Evolutionary conservation across 148 eudicot genomes (phyloP).

Genomic region (Polygonum aviculare): DNA sequence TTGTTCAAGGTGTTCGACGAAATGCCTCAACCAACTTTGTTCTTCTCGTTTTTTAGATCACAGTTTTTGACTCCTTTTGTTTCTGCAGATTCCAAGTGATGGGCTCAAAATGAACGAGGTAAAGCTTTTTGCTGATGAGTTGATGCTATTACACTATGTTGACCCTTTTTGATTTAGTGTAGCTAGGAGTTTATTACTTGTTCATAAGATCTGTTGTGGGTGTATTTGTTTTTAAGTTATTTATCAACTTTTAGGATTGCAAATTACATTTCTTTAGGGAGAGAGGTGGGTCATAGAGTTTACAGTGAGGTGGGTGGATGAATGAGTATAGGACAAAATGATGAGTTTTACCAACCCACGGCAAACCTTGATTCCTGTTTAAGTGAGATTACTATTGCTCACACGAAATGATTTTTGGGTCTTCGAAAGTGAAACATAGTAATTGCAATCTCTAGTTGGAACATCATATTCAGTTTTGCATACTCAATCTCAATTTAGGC

Average conservation of each 20-base stretch:
- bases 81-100: conserved; percentile 53
- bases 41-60: not conserved
- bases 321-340: not conserved
- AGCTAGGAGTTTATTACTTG: not conserved
- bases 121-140: conserved; percentile 3
- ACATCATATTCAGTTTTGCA: not conserved
- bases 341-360: not conserved
- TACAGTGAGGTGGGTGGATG: not conserved
- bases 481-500: not conserved
- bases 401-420: not conserved
- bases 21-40: not conserved
- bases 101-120: conserved; percentile 82
- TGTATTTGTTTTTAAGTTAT: not conserved
- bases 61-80: not conserved
- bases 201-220: not conserved
- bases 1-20: conserved; percentile 57
- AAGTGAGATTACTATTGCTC: not conserved
- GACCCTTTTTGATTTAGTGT: not conserved
- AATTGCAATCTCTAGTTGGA: not conserved
- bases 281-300: not conserved
- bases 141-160: not conserved
- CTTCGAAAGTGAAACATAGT: not conserved
- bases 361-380: not conserved
- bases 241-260: not conserved
- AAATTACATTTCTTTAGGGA: not conserved